Base-by-base conservation (phyloP, 2,329 filamentous ascomycete species). In the Microthyrium microscopicum region DNA sequence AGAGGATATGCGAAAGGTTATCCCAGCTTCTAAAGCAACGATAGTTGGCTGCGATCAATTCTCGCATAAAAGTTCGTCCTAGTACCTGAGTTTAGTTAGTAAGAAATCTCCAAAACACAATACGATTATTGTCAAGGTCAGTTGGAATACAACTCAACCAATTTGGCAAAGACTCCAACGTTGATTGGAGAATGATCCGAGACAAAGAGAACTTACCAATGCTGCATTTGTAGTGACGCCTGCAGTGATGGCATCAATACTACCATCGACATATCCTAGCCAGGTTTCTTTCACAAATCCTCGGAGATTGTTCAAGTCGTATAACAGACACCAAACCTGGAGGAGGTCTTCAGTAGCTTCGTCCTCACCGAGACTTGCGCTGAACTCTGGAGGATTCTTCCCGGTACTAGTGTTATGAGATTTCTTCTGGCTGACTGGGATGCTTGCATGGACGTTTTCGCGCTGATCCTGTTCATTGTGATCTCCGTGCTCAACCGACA, bases 251-350 rank as follows among this genome's bases (percentile, higher is more conserved):
- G 31, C 26, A 31, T 35, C 33, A 9, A 31, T 17, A 12, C 20
- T 5, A 3, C 28, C 20, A 4, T 18, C 16, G 7, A 9, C 11
- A 18, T 32, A 35, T 18, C 13, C 17, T 31, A 12, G 15, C 33
- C 33, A 35, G 7, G 15, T 31, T 16, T 30, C 11, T 5, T 11
- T 11, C 4, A 35, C 3, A 22, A 32, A 24, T 3, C 11, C 26
- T 27, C 20, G n/a, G 4, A 35, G 31, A 18, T 17, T 32, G 4
- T 35, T 26, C 33, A 35, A 18, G 20, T 35, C 33, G 16, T 35
- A 26, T 17, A 35, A 35, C 3, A 35, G 9, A 20, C 33, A 31
- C 9, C 18, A 31, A 13, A 19, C 18, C 7, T 29, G 26, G 8
- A 16, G 8, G 26, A 12, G 26, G 26, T 16, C 26, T 29, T 29